Evolutionary conservation across 495 filamentous ascomycete species (phyloP), one percentile per base, ranked within the genome.

Genomic region (Friedmanniomyces endolithicus): DNA sequence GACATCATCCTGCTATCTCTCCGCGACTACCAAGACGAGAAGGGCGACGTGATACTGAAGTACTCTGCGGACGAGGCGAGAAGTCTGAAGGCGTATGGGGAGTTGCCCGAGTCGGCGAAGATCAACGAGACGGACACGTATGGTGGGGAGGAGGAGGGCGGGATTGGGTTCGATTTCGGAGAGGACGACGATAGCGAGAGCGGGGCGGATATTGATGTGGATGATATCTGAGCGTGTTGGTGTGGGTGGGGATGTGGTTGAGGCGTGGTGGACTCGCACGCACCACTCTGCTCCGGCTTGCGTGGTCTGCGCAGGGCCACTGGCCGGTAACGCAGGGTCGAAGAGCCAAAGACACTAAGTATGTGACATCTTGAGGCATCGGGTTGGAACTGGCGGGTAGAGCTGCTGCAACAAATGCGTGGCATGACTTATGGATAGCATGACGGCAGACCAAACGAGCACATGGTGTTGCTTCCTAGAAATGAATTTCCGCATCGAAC

Each of bases 41-140:
- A 98, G 77, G 92, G 89, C 62, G 92, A 98, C 68, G 92, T 98
- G 44, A 95, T 98, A 74, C 83, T 96, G 70, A 98, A 98, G 76
- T 98, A 98, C 78, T 86, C 81, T 45, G 88, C 92, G 72, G 92
- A 98, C 64, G 92, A 98, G 79, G 92, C 94, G 59, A 81, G 94
- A 69, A 84, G 79, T 60, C 76, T 98, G 65, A 95, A 94, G 77
- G 87, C 88, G 56, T 96, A 95, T 66, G 92, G 94, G 67, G 92
- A 98, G 74, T 78, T 98, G 56, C 92, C 92, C 53, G 92, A 97
- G 71, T 88, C 79, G 63, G 92, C 94, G 67, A 97, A 97, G 85
- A 97, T 97, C 79, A 97, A 97, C 78, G 90, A 97, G 80, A 95
- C 90, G 55, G 90, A 95, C 72, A 94, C 88, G 60, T 95, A 88